These are phyloP conservation scores for Neurospora tetraspora DNA, from an alignment of 495 filamentous ascomycete species.

Conservation along the genomic window DNA sequence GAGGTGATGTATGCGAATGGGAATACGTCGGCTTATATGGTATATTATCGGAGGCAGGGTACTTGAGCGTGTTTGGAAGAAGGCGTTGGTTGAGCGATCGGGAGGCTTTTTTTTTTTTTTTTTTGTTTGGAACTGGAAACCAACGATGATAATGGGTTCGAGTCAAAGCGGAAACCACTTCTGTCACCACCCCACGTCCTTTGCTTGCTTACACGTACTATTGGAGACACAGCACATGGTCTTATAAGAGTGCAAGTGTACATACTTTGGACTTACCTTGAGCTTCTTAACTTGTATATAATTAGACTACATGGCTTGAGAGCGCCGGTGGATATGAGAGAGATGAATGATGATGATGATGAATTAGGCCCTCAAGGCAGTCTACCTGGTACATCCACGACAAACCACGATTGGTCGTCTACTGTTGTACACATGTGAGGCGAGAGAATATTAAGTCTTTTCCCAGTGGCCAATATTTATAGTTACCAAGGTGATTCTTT, in stretches of 20 bases:
- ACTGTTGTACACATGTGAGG: not conserved
- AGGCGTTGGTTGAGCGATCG: not conserved
- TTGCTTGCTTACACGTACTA: not conserved
- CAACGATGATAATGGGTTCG: not conserved
- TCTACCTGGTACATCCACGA: not conserved
- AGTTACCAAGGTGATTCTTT: not conserved
- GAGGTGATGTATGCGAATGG: constrained; percentile 14
- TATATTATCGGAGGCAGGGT: constrained; percentile 18
- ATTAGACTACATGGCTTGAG: not conserved
- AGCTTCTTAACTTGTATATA: not conserved
- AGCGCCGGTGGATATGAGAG: not conserved
- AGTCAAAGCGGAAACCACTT: not conserved
- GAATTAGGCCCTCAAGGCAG: not conserved
- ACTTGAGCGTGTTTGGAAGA: not conserved
- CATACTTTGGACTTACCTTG: not conserved
- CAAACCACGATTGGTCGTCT: not conserved
- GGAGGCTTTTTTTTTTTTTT: not conserved
- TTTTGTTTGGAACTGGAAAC: not conserved
- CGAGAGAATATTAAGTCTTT: not conserved
- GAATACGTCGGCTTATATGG: constrained; percentile 18
- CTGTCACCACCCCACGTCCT: not conserved
- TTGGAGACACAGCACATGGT: not conserved
- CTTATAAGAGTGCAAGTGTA: not conserved
- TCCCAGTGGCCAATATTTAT: not conserved
- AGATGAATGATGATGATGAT: not conserved